Percentiles rank a stretch among this genome's conserved stretches.
phyloP scores from a whole-genome alignment of 2,329 filamentous ascomycete genomes.

The Venturia carpophila region DNA sequence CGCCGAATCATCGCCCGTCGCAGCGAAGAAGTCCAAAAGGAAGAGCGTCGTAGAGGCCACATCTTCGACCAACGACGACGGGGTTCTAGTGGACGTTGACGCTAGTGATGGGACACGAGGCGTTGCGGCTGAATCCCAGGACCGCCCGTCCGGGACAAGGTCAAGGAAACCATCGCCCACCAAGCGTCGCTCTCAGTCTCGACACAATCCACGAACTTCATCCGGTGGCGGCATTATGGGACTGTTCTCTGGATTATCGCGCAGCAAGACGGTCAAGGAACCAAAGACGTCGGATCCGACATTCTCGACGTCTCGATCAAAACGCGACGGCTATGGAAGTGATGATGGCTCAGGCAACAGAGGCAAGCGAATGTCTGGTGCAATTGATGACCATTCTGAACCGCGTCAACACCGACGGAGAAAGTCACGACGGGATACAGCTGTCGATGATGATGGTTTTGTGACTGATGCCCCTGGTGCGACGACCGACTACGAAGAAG shows the following conservation, averaged over 20 bases:
- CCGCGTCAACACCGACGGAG: constrained; percentile 14
- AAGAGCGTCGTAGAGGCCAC: constrained; percentile 13
- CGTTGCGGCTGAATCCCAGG: constrained; percentile 9
- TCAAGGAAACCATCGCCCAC: constrained; percentile 8
- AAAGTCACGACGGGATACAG: constrained; percentile 15
- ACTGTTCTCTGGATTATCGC: constrained; percentile 16
- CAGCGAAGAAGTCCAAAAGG: constrained; percentile 1
- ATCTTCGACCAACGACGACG: constrained; percentile 16
- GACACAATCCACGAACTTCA: constrained; percentile 11
- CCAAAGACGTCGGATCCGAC: constrained; percentile 13
- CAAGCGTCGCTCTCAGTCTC: constrained; percentile 13
- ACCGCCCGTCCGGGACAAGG: background rate
- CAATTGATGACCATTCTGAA: background rate
- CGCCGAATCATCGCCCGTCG: constrained; percentile 14
- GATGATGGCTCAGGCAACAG: constrained; percentile 9
- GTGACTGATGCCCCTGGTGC: constrained; percentile 19
- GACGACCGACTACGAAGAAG: constrained; percentile 18
- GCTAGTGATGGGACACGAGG: constrained; percentile 2
- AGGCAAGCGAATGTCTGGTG: background rate
- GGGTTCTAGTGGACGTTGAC: constrained; percentile 4
- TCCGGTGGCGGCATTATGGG: constrained; percentile 20
- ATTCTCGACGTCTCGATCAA: background rate
- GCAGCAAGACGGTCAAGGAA: constrained; percentile 18
- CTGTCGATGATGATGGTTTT: constrained; percentile 18
- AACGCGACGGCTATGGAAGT: constrained; percentile 15